phyloP scores from a whole-genome alignment of 2,329 filamentous ascomycete species.

The Ophiostoma fasciatum region DNA sequence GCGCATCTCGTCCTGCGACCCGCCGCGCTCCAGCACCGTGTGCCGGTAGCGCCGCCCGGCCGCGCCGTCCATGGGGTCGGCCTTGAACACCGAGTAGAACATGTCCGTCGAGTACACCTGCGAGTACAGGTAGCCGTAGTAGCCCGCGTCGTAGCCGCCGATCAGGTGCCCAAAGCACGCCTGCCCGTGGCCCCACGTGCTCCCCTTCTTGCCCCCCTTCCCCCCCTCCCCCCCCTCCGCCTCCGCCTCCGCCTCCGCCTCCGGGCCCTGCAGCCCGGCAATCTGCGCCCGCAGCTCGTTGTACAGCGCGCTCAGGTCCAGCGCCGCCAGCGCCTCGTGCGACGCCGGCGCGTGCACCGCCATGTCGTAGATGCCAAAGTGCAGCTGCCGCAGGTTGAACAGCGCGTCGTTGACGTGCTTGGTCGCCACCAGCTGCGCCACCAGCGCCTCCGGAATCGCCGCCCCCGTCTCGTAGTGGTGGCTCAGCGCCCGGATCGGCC shows the following conservation, averaged over 20 bases:
- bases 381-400: slow-evolving; percentile 63
- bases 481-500: slow-evolving; percentile 50
- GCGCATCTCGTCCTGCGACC: slow-evolving; percentile 67
- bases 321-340: slow-evolving; percentile 51
- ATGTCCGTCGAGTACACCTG: slow-evolving; percentile 76
- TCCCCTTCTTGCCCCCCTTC: slow-evolving; percentile 44
- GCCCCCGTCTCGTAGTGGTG: slow-evolving; percentile 58
- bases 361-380: slow-evolving; percentile 79
- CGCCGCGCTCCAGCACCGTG: slow-evolving; percentile 63
- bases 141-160: slow-evolving; percentile 72
- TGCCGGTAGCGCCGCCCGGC: slow-evolving; percentile 65
- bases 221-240: slow-evolving; percentile 65
- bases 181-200: slow-evolving; percentile 61
- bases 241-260: slow-evolving; percentile 43
- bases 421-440: slow-evolving; percentile 58
- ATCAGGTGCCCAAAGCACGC: slow-evolving; percentile 73
- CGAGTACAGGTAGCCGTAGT: slow-evolving; percentile 62
- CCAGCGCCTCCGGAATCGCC: slow-evolving; percentile 59
- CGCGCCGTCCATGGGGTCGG: slow-evolving; percentile 60
- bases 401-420: slow-evolving; percentile 72
- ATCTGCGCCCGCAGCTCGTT: slow-evolving; percentile 61
- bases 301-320: slow-evolving; percentile 53
- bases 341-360: slow-evolving; percentile 55
- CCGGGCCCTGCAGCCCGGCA: slow-evolving; percentile 58
- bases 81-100: slow-evolving; percentile 69